Evolutionary conservation across 108 stramenopile species (phyloP), one percentile per base, ranked within the genome.

Genomic region (Pseudonitzschia multiseries): DNA sequence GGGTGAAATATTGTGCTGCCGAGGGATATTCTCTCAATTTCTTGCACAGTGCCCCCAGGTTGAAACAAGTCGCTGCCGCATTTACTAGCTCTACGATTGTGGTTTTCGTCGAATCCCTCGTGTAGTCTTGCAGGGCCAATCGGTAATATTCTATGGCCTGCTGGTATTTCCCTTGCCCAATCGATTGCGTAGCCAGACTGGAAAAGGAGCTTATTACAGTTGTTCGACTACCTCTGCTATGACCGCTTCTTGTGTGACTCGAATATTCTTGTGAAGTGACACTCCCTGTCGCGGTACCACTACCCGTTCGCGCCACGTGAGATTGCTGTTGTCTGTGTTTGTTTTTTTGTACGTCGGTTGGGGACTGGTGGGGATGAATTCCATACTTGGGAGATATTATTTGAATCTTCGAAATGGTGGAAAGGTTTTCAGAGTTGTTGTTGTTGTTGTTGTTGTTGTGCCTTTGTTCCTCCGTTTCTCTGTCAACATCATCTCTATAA

Each of bases 61-160:
- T 79, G 63, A 79, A 79, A 57, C 72, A 70, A 0, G 79, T 79
- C 4, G 79, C 79, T 15, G 79, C 79, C 15, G 79, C 79, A 74
- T 79, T 79, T 24, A 73, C 72, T 21, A 73, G 60, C 48, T 79
- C 71, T 17, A 79, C 73, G 65, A 74, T 62, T 29, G 72, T 68
- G 42, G 68, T 59, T 20, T 65, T 72, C 10, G 61, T 26, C n/a
- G 36, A 31, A 22, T 68, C 51, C 14, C 24, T 65, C 22, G 48
- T 44, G 69, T 79, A 79, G 22, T 71, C 68, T 41, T 66, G 65
- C 3, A 79, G 69, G 4, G 79, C 79, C 31, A 62, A 14, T 26
- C 68, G 79, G 50, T 79, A 79, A 36, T 65, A 67, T 15, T 72
- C 73, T 0, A 74, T 14, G 4, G 79, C 79, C 36, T 73, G 24